phyloP scores from a whole-genome alignment of 495 filamentous ascomycete genomes.

The Xeromyces bisporus region DNA sequence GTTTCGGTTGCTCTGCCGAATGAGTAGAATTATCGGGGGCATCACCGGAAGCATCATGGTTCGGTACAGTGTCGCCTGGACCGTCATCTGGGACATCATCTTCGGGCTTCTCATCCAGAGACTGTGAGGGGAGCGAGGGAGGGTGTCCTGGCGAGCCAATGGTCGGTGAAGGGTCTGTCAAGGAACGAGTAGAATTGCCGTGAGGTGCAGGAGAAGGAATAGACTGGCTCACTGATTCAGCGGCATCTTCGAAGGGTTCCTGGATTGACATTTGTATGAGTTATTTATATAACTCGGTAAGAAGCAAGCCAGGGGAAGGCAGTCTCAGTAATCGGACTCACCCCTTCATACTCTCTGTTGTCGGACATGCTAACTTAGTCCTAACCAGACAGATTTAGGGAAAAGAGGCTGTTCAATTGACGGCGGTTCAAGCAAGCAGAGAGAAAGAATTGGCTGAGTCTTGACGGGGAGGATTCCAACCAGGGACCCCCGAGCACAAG shows the following conservation, averaged over 20 bases:
- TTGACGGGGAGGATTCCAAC: background rate
- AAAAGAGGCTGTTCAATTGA: background rate
- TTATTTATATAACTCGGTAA: background rate
- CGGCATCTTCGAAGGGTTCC: constrained; percentile 67
- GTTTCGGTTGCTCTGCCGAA: constrained; percentile 14
- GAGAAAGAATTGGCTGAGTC: background rate
- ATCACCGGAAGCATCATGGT: too few species aligned
- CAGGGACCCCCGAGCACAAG: background rate
- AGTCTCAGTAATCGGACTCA: constrained; percentile 16
- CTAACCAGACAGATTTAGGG: too few species aligned
- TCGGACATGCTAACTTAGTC: too few species aligned
- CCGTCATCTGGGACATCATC: constrained; percentile 10
- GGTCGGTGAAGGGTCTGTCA: constrained; percentile 31
- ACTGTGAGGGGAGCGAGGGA: constrained; percentile 15
- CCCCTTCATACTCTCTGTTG: constrained; percentile 34
- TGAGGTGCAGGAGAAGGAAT: constrained; percentile 20
- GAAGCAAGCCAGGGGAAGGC: constrained; percentile 5
- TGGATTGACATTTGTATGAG: constrained; percentile 12
- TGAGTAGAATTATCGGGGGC: too few species aligned
- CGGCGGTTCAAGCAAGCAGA: background rate
- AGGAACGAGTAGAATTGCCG: constrained; percentile 24
- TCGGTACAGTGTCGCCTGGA: too few species aligned
- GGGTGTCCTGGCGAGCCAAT: constrained; percentile 22
- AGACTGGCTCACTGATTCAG: constrained; percentile 31
- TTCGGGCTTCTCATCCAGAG: constrained; percentile 9